A percentile compares a stretch with the other conserved stretches of the same genome.
Conservation (phyloP, 352 stramenopile genomes). For the Nothophytophthora sp. region DNA sequence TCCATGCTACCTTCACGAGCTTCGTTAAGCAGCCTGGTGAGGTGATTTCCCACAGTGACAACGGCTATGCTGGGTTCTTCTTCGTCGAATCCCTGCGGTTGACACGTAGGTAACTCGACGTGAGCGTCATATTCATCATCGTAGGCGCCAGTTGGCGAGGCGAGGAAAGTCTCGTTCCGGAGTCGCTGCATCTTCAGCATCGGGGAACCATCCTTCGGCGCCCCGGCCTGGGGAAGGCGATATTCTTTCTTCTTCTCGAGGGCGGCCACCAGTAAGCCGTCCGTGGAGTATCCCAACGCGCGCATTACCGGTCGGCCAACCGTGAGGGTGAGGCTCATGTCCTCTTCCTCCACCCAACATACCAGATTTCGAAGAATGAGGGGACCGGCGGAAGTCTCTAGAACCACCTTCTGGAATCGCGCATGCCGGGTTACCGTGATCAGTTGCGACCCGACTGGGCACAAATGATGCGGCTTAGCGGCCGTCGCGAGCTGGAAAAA, state of each 20-base stretch:
- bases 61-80: too few relatives aligned
- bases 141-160: neutral
- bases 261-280: neutral
- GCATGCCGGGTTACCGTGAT: slow-evolving; percentile 2
- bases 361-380: slow-evolving; percentile 10
- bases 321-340: slow-evolving; percentile 3
- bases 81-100: neutral
- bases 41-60: too few relatives aligned
- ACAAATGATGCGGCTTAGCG: neutral
- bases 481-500: neutral
- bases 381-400: slow-evolving; percentile 12
- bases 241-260: neutral
- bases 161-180: neutral
- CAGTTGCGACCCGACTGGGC: neutral
- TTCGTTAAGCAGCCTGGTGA: neutral
- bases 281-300: slow-evolving; percentile 10
- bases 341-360: slow-evolving; percentile 8
- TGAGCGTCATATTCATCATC: neutral
- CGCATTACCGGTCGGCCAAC: slow-evolving; percentile 16
- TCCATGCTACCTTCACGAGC: neutral
- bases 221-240: neutral
- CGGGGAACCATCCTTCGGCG: neutral
- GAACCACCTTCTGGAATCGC: slow-evolving; percentile 5
- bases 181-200: slow-evolving; percentile 1
- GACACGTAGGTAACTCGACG: neutral